Base-by-base conservation (phyloP, 495 filamentous ascomycete species). In the Trichoderma parareesei region DNA sequence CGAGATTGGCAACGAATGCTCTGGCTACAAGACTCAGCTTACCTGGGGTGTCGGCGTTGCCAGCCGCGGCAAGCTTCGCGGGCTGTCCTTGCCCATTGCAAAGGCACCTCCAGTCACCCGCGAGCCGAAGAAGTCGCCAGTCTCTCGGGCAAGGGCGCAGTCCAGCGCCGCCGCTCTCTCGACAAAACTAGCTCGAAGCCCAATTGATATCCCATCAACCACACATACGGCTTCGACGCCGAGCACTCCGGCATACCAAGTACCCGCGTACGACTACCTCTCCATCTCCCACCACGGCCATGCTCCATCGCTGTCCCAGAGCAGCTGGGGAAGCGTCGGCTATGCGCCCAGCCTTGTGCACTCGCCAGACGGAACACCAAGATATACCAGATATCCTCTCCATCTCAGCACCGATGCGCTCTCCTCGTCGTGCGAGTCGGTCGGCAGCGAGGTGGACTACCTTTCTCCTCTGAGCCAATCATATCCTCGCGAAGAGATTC, bases 11-110 rank as follows among this genome's bases (percentile, higher is more conserved):
- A 93, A 91, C 72, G 92, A 96, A 74, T 98, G 94, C 79, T 92
- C 90, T 53, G 94, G 94, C 66, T 98, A 98, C 81, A 94, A 95
- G 78, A 98, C 94, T 27, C 91, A 92, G 60, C 84, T 98, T 78
- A 98, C 94, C 43, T 98, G 94, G 94, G 94, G 93, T 13, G 89
- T 98, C 43, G 94, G 94, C 35, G 94, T 98, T 67, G 94, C 94
- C 46, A 97, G 93, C 73, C 87, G 94, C 68, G 94, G 94, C 66
- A 98, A 98, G 79, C 84, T 98, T 65, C 84, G 94, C 61, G 94
- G 94, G 16, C 75, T 97, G 65, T 89, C 92, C 53, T 79, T 95
- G 33, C 94, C 94, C 20, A 87, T 98, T 65, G 86, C 88, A 10
- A 89, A 88, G 70, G 84, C 88, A 42, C 81, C 85, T n/a, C 82